phyloP scores from a whole-genome alignment of 2,329 filamentous ascomycete genomes.

The Samsoniella hepiali region DNA sequence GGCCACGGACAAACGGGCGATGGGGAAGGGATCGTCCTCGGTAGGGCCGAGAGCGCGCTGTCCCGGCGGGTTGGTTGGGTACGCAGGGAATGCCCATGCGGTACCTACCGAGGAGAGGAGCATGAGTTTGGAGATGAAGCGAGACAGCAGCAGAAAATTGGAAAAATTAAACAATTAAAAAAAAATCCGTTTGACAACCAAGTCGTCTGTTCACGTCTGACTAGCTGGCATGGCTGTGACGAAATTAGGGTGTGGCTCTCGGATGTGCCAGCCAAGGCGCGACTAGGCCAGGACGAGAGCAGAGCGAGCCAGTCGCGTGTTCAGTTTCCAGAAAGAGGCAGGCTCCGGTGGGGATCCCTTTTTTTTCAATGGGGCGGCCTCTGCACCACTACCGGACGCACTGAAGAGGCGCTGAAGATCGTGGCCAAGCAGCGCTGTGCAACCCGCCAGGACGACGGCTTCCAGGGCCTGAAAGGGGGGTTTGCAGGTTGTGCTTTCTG shows the following conservation, averaged over 20 bases:
- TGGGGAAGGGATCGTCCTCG: not conserved
- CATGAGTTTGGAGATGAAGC: not conserved
- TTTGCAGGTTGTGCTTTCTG: not conserved
- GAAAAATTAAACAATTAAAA: not conserved
- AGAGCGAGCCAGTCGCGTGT: conserved; percentile 7
- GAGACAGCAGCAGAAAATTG: not conserved
- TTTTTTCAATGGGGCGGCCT: not conserved
- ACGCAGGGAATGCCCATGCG: not conserved
- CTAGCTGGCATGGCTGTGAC: not conserved
- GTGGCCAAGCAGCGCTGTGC: not conserved
- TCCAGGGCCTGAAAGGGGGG: not conserved
- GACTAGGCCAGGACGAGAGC: not conserved
- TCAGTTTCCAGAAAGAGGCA: conserved; percentile 16
- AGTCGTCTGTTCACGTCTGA: too few relatives aligned
- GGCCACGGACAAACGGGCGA: not conserved
- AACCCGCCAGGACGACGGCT: too few relatives aligned
- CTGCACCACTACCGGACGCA: not conserved
- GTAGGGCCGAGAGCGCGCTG: not conserved
- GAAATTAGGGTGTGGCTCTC: conserved; percentile 11
- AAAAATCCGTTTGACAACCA: not conserved
- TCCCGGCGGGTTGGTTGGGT: too few relatives aligned
- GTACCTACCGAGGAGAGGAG: not conserved
- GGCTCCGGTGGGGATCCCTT: not conserved
- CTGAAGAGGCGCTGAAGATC: not conserved
- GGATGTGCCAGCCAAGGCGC: not conserved